These are phyloP conservation scores for Tetragonia tetragonoides DNA, from an alignment of 148 eudicot genomes.

Conservation along the genomic window DNA sequence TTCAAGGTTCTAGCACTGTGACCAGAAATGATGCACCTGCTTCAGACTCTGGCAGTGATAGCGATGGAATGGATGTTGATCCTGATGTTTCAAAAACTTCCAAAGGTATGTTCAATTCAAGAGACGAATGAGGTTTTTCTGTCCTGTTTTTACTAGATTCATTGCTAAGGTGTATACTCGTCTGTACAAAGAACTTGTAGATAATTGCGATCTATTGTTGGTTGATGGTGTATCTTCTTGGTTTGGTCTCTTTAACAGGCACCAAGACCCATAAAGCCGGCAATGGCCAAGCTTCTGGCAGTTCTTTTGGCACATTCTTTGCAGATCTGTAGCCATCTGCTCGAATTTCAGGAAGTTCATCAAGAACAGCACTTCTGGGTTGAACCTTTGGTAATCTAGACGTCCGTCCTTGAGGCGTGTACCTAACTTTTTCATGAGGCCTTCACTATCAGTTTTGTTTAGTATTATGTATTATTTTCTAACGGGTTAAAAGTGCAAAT, in stretches of 20 bases:
- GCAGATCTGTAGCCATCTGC: slow-evolving; percentile 15
- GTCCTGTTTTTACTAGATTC: neutral
- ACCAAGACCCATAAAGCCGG: slow-evolving; percentile 25
- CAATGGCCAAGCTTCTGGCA: slow-evolving; percentile 24
- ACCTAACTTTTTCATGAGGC: no score
- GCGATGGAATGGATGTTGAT: slow-evolving; percentile 37
- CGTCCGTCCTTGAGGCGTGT: no score
- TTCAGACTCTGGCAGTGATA: slow-evolving; percentile 23
- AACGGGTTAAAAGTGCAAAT: no score
- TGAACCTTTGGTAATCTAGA: no score
- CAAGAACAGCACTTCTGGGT: no score
- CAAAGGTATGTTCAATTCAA: slow-evolving; percentile 17
- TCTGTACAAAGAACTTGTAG: neutral
- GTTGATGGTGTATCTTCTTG: neutral
- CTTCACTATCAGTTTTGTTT: no score
- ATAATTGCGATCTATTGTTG: neutral
- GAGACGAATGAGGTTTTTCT: neutral
- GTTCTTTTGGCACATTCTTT: slow-evolving; percentile 26
- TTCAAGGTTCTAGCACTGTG: slow-evolving; percentile 23
- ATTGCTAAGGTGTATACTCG: neutral
- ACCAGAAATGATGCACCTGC: slow-evolving; percentile 18
- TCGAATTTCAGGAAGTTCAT: neutral
- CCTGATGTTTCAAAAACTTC: slow-evolving; percentile 20
- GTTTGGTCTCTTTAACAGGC: slow-evolving; percentile 16
- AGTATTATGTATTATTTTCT: no score